These are phyloP conservation scores for Rhizopogon rudus DNA, from an alignment of 768 basidiomycete species.

Conservation along the genomic window DNA sequence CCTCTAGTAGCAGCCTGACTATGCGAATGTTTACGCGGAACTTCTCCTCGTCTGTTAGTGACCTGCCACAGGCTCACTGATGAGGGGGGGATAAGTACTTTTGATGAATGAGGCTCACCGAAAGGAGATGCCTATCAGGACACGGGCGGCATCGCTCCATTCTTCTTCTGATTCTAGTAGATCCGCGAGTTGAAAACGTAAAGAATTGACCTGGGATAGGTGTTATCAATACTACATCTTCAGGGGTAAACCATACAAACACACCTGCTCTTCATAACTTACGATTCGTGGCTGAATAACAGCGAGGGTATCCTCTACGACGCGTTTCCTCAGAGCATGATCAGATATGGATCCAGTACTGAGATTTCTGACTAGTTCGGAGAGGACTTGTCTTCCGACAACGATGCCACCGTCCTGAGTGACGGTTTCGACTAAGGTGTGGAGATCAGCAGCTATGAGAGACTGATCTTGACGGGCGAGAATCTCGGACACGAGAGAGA, in stretches of 20 bases:
- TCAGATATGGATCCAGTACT: constrained; percentile 50
- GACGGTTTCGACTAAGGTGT: constrained; percentile 70
- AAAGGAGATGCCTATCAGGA: constrained; percentile 83
- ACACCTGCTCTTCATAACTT: constrained; percentile 93
- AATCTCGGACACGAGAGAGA: constrained; percentile 62
- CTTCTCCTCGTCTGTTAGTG: constrained; percentile 78
- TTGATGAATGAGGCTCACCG: constrained; percentile 71
- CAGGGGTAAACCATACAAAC: constrained; percentile 15
- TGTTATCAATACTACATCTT: constrained; percentile 1
- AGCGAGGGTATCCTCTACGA: constrained; percentile 71
- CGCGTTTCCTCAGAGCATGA: constrained; percentile 55
- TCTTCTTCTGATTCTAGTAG: constrained; percentile 86
- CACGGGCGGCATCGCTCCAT: constrained; percentile 89
- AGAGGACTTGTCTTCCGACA: constrained; percentile 81
- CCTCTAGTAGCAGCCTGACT: constrained; percentile 89
- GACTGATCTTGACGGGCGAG: constrained; percentile 46
- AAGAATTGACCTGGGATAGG: constrained; percentile 59
- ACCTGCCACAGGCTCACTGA: constrained; percentile 29
- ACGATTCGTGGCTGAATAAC: constrained; percentile 75
- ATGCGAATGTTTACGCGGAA: constrained; percentile 90
- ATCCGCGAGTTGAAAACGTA: constrained; percentile 89
- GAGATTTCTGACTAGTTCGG: constrained; percentile 74
- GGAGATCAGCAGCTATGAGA: constrained; percentile 51
- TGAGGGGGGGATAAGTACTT: neutral
- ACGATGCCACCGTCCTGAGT: constrained; percentile 81